These are phyloP conservation scores for Ustilago shanxiensis DNA, from an alignment of 1,284 basidiomycete species.

Conservation along the genomic window DNA sequence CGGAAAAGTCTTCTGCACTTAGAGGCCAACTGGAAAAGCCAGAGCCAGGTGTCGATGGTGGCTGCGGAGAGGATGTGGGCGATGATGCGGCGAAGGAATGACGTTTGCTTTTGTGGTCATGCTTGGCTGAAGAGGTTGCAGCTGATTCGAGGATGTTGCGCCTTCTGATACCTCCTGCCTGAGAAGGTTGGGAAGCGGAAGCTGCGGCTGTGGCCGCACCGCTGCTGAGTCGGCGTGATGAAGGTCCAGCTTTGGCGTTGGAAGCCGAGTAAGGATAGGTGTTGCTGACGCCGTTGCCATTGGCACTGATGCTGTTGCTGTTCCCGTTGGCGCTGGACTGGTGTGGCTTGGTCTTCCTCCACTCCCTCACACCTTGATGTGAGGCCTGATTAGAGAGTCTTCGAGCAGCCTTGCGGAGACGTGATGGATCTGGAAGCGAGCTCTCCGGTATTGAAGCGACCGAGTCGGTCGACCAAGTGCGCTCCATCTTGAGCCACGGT, in stretches of 20 bases:
- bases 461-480: slow-evolving; percentile 54
- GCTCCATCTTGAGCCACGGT: slow-evolving; percentile 30
- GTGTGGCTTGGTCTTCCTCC: slow-evolving; percentile 39
- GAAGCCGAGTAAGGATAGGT: slow-evolving; percentile 4
- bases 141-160: slow-evolving; percentile 46
- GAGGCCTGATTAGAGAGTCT: slow-evolving; percentile 48
- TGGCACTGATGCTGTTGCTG: neutral
- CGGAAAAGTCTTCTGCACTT: slow-evolving; percentile 26
- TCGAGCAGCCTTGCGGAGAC: slow-evolving; percentile 44
- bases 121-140: slow-evolving; percentile 13
- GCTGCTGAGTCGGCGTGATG: slow-evolving; percentile 29
- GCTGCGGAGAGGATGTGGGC: slow-evolving; percentile 21
- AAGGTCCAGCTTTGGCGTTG: slow-evolving; percentile 41
- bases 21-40: slow-evolving; percentile 8
- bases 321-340: slow-evolving; percentile 12
- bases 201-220: slow-evolving; percentile 3
- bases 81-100: slow-evolving; percentile 19
- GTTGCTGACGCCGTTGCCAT: slow-evolving; percentile 5
- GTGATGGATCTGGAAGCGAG: slow-evolving; percentile 37
- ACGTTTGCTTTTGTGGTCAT: slow-evolving; percentile 15
- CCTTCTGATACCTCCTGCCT: slow-evolving; percentile 19
- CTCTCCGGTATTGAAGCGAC: slow-evolving; percentile 35
- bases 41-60: slow-evolving; percentile 31
- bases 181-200: slow-evolving; percentile 8
- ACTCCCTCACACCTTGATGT: slow-evolving; percentile 39